phyloP scores from a whole-genome alignment of 2,329 filamentous ascomycete genomes.

The Tolypocladium paradoxum region DNA sequence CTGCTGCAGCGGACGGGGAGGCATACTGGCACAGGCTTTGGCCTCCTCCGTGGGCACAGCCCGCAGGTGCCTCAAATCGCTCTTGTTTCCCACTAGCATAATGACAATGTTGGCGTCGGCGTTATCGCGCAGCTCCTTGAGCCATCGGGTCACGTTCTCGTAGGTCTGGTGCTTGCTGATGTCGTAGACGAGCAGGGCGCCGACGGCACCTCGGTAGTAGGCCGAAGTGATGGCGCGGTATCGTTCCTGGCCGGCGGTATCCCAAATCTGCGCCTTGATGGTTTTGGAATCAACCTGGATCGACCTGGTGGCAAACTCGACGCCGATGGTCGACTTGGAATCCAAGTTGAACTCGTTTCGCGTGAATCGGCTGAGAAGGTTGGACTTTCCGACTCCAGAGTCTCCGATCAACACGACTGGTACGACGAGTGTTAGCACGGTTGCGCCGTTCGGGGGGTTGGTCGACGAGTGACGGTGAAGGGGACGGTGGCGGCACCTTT shows the following conservation, averaged over 20 bases:
- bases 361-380: slow-evolving; percentile 97
- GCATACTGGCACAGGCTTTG: slow-evolving; percentile 86
- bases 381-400: slow-evolving; percentile 99
- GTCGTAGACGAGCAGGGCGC: slow-evolving; percentile 95
- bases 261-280: slow-evolving; percentile 99
- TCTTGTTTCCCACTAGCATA: slow-evolving; percentile 99
- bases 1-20: neutral
- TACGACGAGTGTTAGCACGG: slow-evolving; percentile 18
- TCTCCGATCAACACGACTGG: slow-evolving; percentile 97
- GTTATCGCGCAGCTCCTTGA: slow-evolving; percentile 97
- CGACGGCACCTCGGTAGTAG: slow-evolving; percentile 96
- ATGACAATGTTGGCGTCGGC: slow-evolving; percentile 99
- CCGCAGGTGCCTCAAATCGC: slow-evolving; percentile 96
- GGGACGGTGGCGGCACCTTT: slow-evolving; percentile 58
- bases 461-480: slow-evolving; percentile 9
- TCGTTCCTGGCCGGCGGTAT: slow-evolving; percentile 96
- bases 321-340: slow-evolving; percentile 98
- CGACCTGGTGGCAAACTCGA: slow-evolving; percentile 96
- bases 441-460: slow-evolving; percentile 6
- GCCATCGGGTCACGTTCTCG: slow-evolving; percentile 96
- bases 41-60: slow-evolving; percentile 97
- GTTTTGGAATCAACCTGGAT: slow-evolving; percentile 99
- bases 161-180: slow-evolving; percentile 99
- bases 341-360: slow-evolving; percentile 99
- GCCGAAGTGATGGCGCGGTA: slow-evolving; percentile 98